phyloP scores from a whole-genome alignment of 2,329 filamentous ascomycete species.

The Paramyrothecium roridum region DNA sequence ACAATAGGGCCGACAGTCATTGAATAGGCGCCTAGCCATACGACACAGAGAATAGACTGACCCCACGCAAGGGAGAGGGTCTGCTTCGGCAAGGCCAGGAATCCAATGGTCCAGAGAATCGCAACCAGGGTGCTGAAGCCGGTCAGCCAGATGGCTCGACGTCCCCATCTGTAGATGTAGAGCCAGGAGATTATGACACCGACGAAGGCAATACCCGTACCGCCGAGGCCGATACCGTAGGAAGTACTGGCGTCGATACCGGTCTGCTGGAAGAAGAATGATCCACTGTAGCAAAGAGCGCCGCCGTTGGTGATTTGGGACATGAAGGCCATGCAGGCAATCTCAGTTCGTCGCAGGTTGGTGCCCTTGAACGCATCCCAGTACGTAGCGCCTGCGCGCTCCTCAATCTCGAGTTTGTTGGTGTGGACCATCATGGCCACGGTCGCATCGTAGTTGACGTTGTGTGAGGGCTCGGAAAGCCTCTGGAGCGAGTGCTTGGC shows the following conservation, averaged over 20 bases:
- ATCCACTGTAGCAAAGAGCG: conserved; percentile 36
- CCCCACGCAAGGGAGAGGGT: conserved; percentile 31
- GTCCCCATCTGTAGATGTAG: conserved; percentile 37
- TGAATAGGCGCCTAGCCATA: conserved; percentile 41
- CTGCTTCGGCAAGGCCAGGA: conserved; percentile 35
- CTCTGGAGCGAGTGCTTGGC: conserved; percentile 27
- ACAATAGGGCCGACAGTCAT: conserved; percentile 41
- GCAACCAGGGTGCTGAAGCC: conserved; percentile 32
- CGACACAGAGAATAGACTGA: conserved; percentile 36
- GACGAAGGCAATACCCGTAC: conserved; percentile 38
- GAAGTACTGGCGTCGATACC: conserved; percentile 33
- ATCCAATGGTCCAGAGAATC: conserved; percentile 40
- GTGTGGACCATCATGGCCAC: conserved; percentile 41
- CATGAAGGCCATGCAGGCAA: conserved; percentile 37
- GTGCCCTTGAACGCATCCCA: conserved; percentile 45
- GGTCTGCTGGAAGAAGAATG: conserved; percentile 45
- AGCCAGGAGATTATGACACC: conserved; percentile 41
- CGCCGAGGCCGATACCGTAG: conserved; percentile 38
- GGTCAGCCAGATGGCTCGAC: conserved; percentile 37
- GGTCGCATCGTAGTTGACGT: conserved; percentile 31
- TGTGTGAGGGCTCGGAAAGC: conserved; percentile 24
- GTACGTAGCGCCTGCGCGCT: conserved; percentile 34
- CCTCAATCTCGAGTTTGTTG: conserved; percentile 40
- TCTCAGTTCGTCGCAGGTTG: conserved; percentile 43
- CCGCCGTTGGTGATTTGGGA: conserved; percentile 39